Conservation (phyloP, 163 green algal genomes). For the Botryococcus braunii region DNA sequence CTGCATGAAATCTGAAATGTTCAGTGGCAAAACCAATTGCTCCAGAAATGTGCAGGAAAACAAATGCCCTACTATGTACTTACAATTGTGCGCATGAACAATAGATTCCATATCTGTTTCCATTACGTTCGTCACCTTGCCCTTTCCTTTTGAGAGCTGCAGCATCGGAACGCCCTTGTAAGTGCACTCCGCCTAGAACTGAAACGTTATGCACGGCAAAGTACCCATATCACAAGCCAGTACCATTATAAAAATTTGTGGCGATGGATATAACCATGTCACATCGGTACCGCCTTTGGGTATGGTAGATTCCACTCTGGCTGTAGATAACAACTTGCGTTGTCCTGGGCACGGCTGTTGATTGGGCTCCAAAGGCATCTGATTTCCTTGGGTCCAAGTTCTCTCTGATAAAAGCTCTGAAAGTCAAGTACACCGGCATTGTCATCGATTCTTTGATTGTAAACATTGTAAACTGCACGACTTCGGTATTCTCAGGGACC, state of each 20-base stretch:
- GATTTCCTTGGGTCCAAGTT: constrained; percentile 80
- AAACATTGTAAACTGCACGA: constrained; percentile 83
- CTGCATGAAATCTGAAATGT: constrained; percentile 59
- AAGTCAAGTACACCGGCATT: not conserved
- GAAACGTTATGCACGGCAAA: not conserved
- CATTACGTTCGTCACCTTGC: constrained; percentile 82
- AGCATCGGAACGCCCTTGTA: not conserved
- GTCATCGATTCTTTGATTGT: constrained; percentile 68
- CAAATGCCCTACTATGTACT: too few species aligned
- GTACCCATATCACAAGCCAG: not conserved
- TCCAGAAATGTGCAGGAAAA: too few species aligned
- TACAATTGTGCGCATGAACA: constrained; percentile 81
- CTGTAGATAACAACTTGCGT: constrained; percentile 63
- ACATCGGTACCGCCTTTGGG: constrained; percentile 80
- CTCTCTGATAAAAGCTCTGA: too few species aligned
- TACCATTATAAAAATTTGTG: constrained; percentile 98
- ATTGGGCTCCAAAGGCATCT: constrained; percentile 83
- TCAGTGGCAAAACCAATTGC: too few species aligned
- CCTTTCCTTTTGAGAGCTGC: constrained; percentile 88
- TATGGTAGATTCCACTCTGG: constrained; percentile 69
- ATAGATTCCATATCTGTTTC: constrained; percentile 89
- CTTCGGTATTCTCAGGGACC: constrained; percentile 12
- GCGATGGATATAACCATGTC: constrained; percentile 88
- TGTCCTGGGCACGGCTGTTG: constrained; percentile 81
- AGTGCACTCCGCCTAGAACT: too few species aligned